phyloP scores from a whole-genome alignment of 169 alveolate genomes.

The Babesia caballi region DNA sequence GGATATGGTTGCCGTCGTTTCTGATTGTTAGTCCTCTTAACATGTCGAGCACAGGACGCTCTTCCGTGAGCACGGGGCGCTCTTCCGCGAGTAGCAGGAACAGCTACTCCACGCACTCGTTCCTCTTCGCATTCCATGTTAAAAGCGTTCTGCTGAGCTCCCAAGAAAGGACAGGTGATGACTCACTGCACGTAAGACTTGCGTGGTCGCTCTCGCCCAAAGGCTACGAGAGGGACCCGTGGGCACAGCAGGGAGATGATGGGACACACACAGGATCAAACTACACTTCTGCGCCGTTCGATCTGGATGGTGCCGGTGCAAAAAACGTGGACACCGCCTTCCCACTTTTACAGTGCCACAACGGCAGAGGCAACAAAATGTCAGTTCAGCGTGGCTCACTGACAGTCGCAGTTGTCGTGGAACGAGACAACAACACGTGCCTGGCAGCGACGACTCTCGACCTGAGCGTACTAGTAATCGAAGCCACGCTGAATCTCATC shows the following conservation, averaged over 20 bases:
- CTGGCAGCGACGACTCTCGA: conserved; percentile 5
- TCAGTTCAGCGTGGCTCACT: background rate
- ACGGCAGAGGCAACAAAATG: background rate
- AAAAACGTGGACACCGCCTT: conserved; percentile 35
- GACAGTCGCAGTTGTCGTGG: background rate
- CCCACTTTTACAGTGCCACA: conserved; percentile 8
- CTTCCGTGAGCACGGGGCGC: too few relatives aligned
- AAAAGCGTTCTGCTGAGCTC: conserved; percentile 20
- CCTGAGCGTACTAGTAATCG: conserved; percentile 1
- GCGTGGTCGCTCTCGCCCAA: conserved; percentile 13
- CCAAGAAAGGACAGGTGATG: background rate
- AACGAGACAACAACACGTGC: background rate
- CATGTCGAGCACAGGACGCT: conserved; percentile 8
- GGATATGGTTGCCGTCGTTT: too few relatives aligned
- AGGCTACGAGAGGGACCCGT: background rate
- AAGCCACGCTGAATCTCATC: conserved; percentile 2
- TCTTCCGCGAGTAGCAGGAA: background rate
- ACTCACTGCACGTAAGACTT: background rate
- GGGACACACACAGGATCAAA: background rate
- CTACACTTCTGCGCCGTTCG: background rate
- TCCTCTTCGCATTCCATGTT: conserved; percentile 33
- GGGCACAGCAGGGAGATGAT: background rate
- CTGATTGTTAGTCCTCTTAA: too few relatives aligned
- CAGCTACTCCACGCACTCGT: conserved; percentile 12
- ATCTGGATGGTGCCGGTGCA: background rate